Evolutionary conservation across 1,284 basidiomycete genomes (phyloP).

Genomic region (Cryptococcus deneoformans): DNA sequence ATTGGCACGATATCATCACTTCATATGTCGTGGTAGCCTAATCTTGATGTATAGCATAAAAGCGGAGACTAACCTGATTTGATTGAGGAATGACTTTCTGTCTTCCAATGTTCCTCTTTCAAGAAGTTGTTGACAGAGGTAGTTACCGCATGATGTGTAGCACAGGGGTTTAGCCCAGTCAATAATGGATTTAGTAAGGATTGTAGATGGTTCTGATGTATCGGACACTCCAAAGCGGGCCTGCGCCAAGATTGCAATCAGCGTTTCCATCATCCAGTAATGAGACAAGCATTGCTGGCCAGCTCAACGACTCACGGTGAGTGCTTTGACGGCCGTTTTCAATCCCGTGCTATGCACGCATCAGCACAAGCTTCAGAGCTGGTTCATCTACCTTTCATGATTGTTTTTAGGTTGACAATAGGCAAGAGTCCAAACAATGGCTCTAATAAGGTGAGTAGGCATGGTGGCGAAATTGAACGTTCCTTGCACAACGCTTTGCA

Average conservation of each 20-base stretch:
- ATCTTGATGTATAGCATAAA: conserved; percentile 3
- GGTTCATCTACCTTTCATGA: conserved; percentile 25
- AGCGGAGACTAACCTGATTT: conserved; percentile 31
- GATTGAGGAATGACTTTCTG: conserved; percentile 35
- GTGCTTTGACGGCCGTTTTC: conserved; percentile 35
- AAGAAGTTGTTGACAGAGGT: conserved; percentile 45
- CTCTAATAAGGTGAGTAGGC: conserved; percentile 19
- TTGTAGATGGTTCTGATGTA: neutral
- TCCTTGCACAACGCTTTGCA: conserved; percentile 19
- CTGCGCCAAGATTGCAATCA: conserved; percentile 2
- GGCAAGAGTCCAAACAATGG: conserved; percentile 40
- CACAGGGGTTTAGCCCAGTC: conserved; percentile 41
- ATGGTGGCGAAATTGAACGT: conserved; percentile 27
- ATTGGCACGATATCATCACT: conserved; percentile 41
- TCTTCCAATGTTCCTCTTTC: conserved; percentile 35
- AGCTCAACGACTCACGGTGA: conserved; percentile 25
- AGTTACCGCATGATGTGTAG: conserved; percentile 44
- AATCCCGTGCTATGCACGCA: conserved; percentile 21
- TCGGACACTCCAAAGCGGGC: conserved; percentile 17
- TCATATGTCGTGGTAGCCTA: no score
- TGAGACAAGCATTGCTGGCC: neutral
- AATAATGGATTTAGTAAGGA: conserved; percentile 31
- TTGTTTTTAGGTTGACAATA: conserved; percentile 33
- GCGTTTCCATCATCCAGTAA: neutral
- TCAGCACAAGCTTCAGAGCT: neutral